A percentile compares a stretch with the other conserved stretches of the same genome.
phyloP scores from a whole-genome alignment of 2,329 filamentous ascomycete species.

The Apiospora arundinis region DNA sequence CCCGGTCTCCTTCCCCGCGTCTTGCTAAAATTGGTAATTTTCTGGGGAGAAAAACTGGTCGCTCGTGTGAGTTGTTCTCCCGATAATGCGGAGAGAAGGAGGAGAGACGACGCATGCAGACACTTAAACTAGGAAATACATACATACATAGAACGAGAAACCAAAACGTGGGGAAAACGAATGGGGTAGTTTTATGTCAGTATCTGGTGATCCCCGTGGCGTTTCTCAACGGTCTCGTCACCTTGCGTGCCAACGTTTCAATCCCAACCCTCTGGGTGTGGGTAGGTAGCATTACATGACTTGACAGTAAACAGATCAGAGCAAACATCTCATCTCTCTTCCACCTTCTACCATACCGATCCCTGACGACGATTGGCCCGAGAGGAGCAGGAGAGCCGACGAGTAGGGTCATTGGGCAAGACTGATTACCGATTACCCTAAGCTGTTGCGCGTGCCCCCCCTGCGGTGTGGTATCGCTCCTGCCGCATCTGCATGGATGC shows the following conservation, averaged over 20 bases:
- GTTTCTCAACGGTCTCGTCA: slow-evolving; percentile 20
- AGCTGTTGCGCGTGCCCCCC: background rate
- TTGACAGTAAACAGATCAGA: background rate
- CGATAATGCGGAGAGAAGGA: background rate
- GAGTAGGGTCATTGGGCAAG: too few relatives aligned
- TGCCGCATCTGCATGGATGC: background rate
- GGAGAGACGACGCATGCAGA: too few relatives aligned
- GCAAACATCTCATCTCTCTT: background rate
- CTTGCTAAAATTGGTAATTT: background rate
- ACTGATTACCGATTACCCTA: background rate
- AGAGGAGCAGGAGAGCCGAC: background rate
- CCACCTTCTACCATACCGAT: background rate
- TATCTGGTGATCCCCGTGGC: slow-evolving; percentile 6
- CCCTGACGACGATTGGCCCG: background rate
- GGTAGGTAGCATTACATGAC: background rate
- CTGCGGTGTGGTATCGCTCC: background rate
- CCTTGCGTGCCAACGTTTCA: slow-evolving; percentile 15
- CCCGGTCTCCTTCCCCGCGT: slow-evolving; percentile 21
- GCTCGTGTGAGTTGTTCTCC: background rate
- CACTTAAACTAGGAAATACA: background rate
- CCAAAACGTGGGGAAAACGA: background rate
- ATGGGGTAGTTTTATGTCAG: slow-evolving; percentile 11
- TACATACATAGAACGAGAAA: too few relatives aligned
- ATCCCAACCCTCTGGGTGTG: background rate
- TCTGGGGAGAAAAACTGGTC: background rate